phyloP scores from a whole-genome alignment of 108 stramenopile species.

The Phaeodactylum tricornutum region DNA sequence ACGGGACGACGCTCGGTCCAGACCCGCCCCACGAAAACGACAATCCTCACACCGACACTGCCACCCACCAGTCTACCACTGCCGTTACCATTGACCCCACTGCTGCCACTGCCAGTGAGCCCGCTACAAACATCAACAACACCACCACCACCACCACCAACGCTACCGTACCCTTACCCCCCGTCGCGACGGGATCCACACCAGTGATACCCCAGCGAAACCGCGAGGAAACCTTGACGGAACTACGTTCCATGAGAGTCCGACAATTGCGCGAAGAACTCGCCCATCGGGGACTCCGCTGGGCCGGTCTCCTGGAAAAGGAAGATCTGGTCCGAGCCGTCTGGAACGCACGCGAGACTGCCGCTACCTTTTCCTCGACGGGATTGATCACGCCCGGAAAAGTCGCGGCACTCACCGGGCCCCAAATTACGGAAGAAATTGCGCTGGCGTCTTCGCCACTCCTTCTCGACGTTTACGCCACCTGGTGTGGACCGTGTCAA shows the following conservation, averaged over 20 bases:
- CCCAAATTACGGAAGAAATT: conserved; percentile 40
- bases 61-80: background rate
- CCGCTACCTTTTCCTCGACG: conserved; percentile 38
- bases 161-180: background rate
- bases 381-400: conserved; percentile 45
- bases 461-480: conserved; percentile 79
- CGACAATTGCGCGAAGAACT: conserved; percentile 44
- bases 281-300: conserved; percentile 51
- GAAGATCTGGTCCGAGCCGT: conserved; percentile 73
- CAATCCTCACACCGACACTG: background rate
- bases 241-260: conserved; percentile 42
- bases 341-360: conserved; percentile 32
- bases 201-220: no score
- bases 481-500: conserved; percentile 89
- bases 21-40: background rate
- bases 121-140: background rate
- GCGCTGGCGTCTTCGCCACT: conserved; percentile 31
- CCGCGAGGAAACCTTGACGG: conserved; percentile 15
- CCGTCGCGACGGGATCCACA: no score
- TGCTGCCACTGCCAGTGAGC: background rate
- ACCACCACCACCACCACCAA: background rate
- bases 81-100: conserved; percentile 1
- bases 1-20: conserved; percentile 3
- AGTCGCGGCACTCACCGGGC: conserved; percentile 45
- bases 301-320: conserved; percentile 60